phyloP scores from a whole-genome alignment of 2,329 filamentous ascomycete genomes.

The Lachnum nothofagi region DNA sequence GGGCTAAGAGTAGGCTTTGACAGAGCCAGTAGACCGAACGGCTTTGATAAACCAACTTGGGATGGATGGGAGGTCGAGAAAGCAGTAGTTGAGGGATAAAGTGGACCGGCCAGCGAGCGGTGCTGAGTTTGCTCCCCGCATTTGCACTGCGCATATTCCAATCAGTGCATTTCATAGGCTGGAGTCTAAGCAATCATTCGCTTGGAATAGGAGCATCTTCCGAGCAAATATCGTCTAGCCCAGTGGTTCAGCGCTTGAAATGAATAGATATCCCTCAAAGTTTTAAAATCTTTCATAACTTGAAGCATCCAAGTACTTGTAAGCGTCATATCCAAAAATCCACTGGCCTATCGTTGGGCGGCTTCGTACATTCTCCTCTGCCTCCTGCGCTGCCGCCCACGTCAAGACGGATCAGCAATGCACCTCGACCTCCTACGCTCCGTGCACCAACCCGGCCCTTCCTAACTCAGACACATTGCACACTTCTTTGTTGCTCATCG shows the following conservation, averaged over 20 bases:
- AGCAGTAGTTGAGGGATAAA: slow-evolving; percentile 22
- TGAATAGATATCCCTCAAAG: not conserved
- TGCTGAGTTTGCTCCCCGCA: slow-evolving; percentile 5
- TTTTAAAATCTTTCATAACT: not conserved
- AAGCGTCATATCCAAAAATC: not conserved
- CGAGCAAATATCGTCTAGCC: no score
- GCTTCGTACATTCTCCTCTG: not conserved
- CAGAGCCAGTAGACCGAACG: slow-evolving; percentile 42
- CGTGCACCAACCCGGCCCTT: not conserved
- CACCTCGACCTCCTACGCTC: not conserved
- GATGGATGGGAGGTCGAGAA: slow-evolving; percentile 26
- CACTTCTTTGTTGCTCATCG: slow-evolving; percentile 16
- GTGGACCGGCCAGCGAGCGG: slow-evolving; percentile 3
- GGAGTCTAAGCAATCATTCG: not conserved
- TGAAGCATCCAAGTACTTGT: not conserved
- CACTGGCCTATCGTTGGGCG: not conserved
- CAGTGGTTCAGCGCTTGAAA: no score
- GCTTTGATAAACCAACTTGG: slow-evolving; percentile 46
- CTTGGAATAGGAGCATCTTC: not conserved
- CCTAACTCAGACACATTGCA: not conserved
- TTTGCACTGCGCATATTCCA: slow-evolving; percentile 10
- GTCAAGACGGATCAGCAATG: not conserved
- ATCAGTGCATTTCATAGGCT: not conserved
- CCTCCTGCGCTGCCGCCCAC: not conserved
- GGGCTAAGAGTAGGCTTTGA: slow-evolving; percentile 29